phyloP scores from a whole-genome alignment of 768 basidiomycete species.

The Boletus edulis region DNA sequence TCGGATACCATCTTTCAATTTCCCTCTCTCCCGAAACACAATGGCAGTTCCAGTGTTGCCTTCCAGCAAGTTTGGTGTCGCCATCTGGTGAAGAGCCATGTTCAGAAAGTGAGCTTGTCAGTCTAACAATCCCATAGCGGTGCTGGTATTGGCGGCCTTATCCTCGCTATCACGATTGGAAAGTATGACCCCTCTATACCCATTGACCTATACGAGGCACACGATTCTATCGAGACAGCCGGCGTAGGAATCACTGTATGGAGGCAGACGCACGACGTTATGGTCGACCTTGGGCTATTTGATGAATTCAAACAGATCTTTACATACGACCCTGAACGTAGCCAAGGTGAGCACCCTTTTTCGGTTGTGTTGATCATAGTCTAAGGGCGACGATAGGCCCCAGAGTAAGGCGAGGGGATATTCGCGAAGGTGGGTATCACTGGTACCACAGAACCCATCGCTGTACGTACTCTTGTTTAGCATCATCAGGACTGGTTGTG shows the following conservation, averaged over 20 bases:
- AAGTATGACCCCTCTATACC: slow-evolving; percentile 31
- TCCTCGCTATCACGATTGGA: slow-evolving; percentile 39
- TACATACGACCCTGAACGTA: slow-evolving; percentile 7
- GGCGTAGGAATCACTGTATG: slow-evolving; percentile 47
- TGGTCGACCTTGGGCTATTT: slow-evolving; percentile 42
- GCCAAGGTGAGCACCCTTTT: slow-evolving; percentile 1
- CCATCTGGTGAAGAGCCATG: slow-evolving; percentile 17
- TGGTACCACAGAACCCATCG: slow-evolving; percentile 24
- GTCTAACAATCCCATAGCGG: slow-evolving; percentile 18
- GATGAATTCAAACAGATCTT: slow-evolving; percentile 29
- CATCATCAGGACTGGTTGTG: background rate
- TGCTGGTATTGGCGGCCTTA: slow-evolving; percentile 44
- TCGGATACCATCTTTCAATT: background rate
- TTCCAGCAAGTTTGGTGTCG: slow-evolving; percentile 15
- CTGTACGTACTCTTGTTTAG: slow-evolving; percentile 10
- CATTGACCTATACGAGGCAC: slow-evolving; percentile 48
- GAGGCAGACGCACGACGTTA: slow-evolving; percentile 44
- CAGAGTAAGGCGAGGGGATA: slow-evolving; percentile 26
- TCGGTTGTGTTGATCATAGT: background rate
- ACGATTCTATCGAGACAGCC: slow-evolving; percentile 35
- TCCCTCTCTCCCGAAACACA: background rate
- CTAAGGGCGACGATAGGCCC: background rate
- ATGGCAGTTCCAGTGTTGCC: background rate
- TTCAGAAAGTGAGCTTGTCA: background rate
- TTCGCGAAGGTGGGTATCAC: slow-evolving; percentile 28